Evolutionary conservation across 2,329 filamentous ascomycete species (phyloP), one percentile per base, ranked within the genome.

Genomic region (Fusarium virguliforme): DNA sequence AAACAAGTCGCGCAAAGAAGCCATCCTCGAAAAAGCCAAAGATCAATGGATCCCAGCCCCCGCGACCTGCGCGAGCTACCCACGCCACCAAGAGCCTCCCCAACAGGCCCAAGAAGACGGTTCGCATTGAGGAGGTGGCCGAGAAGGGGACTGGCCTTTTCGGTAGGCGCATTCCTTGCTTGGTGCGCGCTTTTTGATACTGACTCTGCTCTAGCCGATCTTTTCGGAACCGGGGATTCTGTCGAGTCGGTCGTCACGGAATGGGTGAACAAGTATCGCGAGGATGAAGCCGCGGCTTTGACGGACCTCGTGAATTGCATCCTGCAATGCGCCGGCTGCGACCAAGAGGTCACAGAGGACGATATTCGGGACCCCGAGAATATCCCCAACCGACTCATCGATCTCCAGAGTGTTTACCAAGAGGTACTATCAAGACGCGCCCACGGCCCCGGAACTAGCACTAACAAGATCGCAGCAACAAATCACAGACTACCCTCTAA

Each of bases 331-430:
- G 90, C 95, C 18, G 96, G 96, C 32, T 97, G 95, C 79, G 89
- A 94, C 60, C 86, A 93, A 60, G 88, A 92, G 72, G 89, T 99
- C 60, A 92, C 91, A 9, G 88, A 89, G 40, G 91, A 96, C 78
- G 94, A 98, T 79, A 93, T 98, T 70, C 90, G 91, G 72, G 95
- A 99, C 78, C 90, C 94, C 8, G 96, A 99, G 79, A 94, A 96
- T 77, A 93, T 92, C 53, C 89, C 93, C 18, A 91, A 90, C 76
- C 91, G 90, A 77, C 84, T 99, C 50, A 86, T 88, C 24, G 95
- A 98, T 75, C 85, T 99, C n/a, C 94, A 98, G 80, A 91, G 93
- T 68, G 90, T 95, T 68, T 97, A 95, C 78, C 92, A 96, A 80
- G 90, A 92, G 78, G 92, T 94, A 80, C 80, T 10, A 7, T 6